Percentiles rank a stretch among this genome's conserved stretches.
Conservation (phyloP, 2,329 filamentous ascomycete genomes). For the Botryosphaeria agaves region DNA sequence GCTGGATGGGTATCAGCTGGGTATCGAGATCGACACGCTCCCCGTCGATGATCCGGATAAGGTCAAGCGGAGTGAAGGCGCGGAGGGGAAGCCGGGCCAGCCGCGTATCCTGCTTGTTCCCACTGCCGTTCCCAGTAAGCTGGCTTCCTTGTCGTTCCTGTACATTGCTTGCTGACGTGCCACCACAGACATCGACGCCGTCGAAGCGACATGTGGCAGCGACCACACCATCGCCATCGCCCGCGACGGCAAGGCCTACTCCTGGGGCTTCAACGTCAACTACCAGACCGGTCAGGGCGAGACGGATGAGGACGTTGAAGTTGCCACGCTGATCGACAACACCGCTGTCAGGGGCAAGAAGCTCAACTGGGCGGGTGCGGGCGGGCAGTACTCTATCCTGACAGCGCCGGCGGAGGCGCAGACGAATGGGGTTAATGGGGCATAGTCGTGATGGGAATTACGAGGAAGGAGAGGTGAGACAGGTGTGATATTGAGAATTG, state of each 20-base stretch:
- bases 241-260: constrained; percentile 50
- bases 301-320: constrained; percentile 62
- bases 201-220: constrained; percentile 32
- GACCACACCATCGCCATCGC: constrained; percentile 61
- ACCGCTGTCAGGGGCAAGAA: constrained; percentile 60
- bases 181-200: too few relatives aligned
- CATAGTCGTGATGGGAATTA: too few relatives aligned
- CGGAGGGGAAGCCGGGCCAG: constrained; percentile 40
- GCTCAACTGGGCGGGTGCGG: constrained; percentile 65
- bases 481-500: too few relatives aligned
- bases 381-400: constrained; percentile 60
- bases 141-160: too few relatives aligned
- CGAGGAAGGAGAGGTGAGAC: too few relatives aligned
- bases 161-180: too few relatives aligned
- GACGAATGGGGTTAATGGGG: background rate
- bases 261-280: constrained; percentile 66
- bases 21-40: constrained; percentile 18
- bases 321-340: constrained; percentile 70
- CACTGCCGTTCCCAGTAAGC: constrained; percentile 39
- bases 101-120: constrained; percentile 59
- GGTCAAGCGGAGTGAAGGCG: too few relatives aligned
- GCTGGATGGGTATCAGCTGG: constrained; percentile 38
- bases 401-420: constrained; percentile 7
- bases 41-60: constrained; percentile 1
- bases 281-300: constrained; percentile 68